Evolutionary conservation across 1,284 basidiomycete genomes (phyloP), one percentile per base, ranked within the genome.

Genomic region (Hortiboletus rubellus): DNA sequence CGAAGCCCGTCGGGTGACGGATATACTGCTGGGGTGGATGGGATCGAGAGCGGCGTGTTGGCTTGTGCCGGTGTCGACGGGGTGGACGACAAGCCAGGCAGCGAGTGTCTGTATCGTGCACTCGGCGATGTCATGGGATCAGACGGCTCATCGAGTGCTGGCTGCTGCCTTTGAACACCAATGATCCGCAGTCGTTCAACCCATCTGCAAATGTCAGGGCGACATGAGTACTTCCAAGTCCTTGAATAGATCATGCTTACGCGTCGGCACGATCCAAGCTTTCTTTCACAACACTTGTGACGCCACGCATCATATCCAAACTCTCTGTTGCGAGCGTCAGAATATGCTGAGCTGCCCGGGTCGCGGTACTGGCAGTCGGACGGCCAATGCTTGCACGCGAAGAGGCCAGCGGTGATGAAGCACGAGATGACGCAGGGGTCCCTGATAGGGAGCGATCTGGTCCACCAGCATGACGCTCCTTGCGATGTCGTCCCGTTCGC

Each of bases 291-390:
- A 96, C 91, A 3, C 84, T 82, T 10, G 92, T 93, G 24, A 96
- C 91, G 38, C 90, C 86, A 40, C 88, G 81, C 77, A 96, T 85
- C 88, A 96, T 95, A 68, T 96, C 93, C 71, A 96, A 72, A 67
- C 91, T 92, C 76, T 96, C 94, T 27, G 90, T 92, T 18, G 94
- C 92, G 11, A 96, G 83, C 11, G 87, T 87, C 64, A 96, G 69
- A 38, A 96, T 87, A 49, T 89, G 78, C 69, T 92, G 89, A 11
- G 94, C 92, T 15, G 93, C 90, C 30, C 85, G 79, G 1, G 82
- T 80, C 10, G 88, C 87, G 1, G 82, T 75, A 44, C 80, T 75
- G 5, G 81, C 81, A 1, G 83, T 82, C 12, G 83, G 72, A 69
- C 53, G 72, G 58, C 51, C 62, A 52, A 56, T 60, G n/a, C 46